These are phyloP conservation scores for Aspergillus quadricinctus DNA, from an alignment of 2,329 filamentous ascomycete genomes.

Conservation along the genomic window DNA sequence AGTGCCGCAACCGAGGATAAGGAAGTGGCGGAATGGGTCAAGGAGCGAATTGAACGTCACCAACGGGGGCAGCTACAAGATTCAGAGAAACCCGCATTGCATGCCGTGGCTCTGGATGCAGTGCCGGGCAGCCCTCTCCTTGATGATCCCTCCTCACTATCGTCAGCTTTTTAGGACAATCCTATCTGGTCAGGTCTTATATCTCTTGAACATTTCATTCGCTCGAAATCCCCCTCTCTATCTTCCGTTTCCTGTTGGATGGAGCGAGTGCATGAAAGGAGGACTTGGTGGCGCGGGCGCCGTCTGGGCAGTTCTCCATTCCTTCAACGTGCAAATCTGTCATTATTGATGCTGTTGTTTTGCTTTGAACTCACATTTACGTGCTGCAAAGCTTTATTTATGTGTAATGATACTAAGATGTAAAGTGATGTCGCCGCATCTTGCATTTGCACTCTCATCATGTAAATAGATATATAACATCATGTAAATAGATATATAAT, in stretches of 20 bases:
- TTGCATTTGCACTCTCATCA: background rate
- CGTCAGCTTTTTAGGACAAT: background rate
- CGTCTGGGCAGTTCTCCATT: background rate
- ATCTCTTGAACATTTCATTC: background rate
- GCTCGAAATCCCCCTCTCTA: background rate
- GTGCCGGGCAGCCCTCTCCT: slow-evolving; percentile 45
- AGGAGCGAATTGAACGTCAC: slow-evolving; percentile 63
- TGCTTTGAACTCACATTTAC: background rate
- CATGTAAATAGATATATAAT: background rate
- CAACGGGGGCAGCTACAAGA: slow-evolving; percentile 54
- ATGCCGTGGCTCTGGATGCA: slow-evolving; percentile 77
- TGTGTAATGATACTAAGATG: background rate
- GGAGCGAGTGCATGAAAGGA: slow-evolving; percentile 1
- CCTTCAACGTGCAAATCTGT: background rate
- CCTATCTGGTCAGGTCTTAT: background rate
- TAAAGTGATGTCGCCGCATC: background rate
- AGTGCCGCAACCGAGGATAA: slow-evolving; percentile 58
- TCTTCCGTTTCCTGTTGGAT: background rate
- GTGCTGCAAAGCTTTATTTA: background rate
- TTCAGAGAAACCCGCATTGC: slow-evolving; percentile 70
- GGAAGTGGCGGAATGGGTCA: slow-evolving; percentile 86
- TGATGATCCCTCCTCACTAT: slow-evolving; percentile 19
- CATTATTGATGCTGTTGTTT: background rate
- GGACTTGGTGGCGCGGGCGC: slow-evolving; percentile 7
- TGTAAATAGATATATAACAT: no score